A percentile compares a stretch with the other conserved stretches of the same genome.
phyloP scores from a whole-genome alignment of 257 asterid species.

The Nyctanthes arbortristis region DNA sequence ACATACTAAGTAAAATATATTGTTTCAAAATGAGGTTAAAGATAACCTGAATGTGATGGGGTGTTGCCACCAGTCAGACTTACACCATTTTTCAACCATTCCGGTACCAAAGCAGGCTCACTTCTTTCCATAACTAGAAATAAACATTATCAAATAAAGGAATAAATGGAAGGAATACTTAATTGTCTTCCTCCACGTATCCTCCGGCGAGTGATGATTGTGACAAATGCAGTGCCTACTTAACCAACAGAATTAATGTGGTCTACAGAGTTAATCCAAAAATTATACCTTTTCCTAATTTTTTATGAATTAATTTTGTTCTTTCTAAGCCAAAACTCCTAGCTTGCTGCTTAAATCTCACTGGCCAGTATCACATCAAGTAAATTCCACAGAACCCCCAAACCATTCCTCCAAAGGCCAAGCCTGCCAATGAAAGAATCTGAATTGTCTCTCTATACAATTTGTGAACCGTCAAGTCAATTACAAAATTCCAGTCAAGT shows the following conservation, averaged over 20 bases:
- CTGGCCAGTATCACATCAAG: slow-evolving; percentile 17
- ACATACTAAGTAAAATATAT: slow-evolving; percentile 1
- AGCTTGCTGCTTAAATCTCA: slow-evolving; percentile 11
- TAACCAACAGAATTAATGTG: slow-evolving; percentile 18
- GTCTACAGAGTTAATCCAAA: slow-evolving; percentile 6
- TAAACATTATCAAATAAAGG: slow-evolving; percentile 46
- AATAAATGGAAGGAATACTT: slow-evolving; percentile 19
- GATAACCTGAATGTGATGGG: slow-evolving; percentile 56
- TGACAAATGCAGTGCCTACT: slow-evolving; percentile 16
- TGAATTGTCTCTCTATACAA: slow-evolving; percentile 23
- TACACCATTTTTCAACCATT: slow-evolving; percentile 81
- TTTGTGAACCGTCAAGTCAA: slow-evolving; percentile 18
- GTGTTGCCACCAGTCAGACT: slow-evolving; percentile 45
- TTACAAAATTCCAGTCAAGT: slow-evolving; percentile 21
- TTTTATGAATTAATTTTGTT: slow-evolving; percentile 11
- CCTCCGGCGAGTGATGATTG: slow-evolving; percentile 3
- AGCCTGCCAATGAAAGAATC: slow-evolving; percentile 27
- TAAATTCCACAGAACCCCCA: slow-evolving; percentile 5
- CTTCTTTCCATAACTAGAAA: slow-evolving; percentile 73
- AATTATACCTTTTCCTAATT: slow-evolving; percentile 8
- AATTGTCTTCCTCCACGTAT: slow-evolving; percentile 21
- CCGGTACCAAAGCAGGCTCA: slow-evolving; percentile 85
- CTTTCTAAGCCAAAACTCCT: slow-evolving; percentile 13
- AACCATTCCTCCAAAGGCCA: slow-evolving; percentile 19
- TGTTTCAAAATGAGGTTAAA: neutral